phyloP scores from a whole-genome alignment of 2,329 filamentous ascomycete species.

The Monosporascus sp. region DNA sequence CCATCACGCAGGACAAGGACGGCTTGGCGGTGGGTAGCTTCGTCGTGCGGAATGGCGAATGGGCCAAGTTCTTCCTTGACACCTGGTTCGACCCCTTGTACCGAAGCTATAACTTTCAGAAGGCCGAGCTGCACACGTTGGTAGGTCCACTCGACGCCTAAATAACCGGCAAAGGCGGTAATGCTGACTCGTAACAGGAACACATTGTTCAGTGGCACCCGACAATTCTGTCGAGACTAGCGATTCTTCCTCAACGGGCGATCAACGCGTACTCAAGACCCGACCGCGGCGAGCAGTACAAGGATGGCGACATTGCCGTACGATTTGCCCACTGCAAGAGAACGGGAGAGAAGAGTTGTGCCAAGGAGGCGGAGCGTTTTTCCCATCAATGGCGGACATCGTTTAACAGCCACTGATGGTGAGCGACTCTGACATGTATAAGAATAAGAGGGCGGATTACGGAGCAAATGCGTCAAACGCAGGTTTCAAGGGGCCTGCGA shows the following conservation, averaged over 20 bases:
- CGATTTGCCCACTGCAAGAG: conserved; percentile 68
- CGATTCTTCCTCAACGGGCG: conserved; percentile 77
- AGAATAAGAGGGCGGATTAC: background rate
- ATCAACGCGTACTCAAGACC: conserved; percentile 71
- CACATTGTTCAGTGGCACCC: conserved; percentile 95
- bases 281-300: conserved; percentile 59
- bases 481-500: background rate
- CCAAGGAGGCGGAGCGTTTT: conserved; percentile 59
- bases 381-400: conserved; percentile 41
- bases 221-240: conserved; percentile 85
- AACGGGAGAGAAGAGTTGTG: conserved; percentile 56
- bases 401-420: conserved; percentile 19
- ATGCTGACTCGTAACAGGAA: conserved; percentile 50
- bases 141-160: conserved; percentile 43
- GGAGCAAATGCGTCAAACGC: background rate
- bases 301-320: conserved; percentile 79
- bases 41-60: conserved; percentile 76
- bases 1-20: conserved; percentile 78
- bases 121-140: conserved; percentile 85
- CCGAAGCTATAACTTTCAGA: conserved; percentile 91
- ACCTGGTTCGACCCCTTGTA: conserved; percentile 96
- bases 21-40: conserved; percentile 75
- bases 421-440: background rate
- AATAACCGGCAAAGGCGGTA: background rate
- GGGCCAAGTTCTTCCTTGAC: conserved; percentile 89